These are phyloP conservation scores for Penicillium crustosum DNA, from an alignment of 2,329 filamentous ascomycete species.

Conservation along the genomic window DNA sequence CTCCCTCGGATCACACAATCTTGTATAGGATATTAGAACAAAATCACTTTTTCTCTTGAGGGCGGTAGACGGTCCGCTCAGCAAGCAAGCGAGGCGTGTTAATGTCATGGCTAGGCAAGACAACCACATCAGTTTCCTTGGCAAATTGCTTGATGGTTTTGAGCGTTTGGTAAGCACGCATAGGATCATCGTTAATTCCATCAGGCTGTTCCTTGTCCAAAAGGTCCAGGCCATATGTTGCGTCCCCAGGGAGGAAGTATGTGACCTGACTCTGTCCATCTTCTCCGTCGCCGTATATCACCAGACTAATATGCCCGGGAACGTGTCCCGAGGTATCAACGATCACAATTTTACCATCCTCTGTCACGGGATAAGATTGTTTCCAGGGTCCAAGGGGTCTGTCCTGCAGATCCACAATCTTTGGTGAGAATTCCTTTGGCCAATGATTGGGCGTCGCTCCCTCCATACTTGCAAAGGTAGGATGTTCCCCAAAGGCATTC, in stretches of 20 bases:
- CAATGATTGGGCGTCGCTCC: conserved; percentile 34
- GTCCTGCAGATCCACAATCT: conserved; percentile 28
- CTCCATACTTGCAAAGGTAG: conserved; percentile 27
- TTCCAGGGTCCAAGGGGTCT: conserved; percentile 31
- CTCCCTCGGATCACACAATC: not conserved
- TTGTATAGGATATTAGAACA: not conserved
- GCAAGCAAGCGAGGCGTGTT: conserved; percentile 15
- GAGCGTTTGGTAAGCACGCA: conserved; percentile 31
- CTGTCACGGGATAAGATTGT: conserved; percentile 30
- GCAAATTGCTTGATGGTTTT: conserved; percentile 35
- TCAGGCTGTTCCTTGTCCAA: conserved; percentile 36
- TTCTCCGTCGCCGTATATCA: conserved; percentile 24
- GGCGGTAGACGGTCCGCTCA: conserved; percentile 11
- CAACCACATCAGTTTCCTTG: conserved; percentile 18
- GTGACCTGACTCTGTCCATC: not conserved
- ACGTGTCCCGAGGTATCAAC: conserved; percentile 40
- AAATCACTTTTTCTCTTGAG: not conserved
- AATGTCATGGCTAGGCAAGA: conserved; percentile 17
- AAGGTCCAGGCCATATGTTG: conserved; percentile 32
- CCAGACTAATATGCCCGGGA: conserved; percentile 34
- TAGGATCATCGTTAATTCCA: conserved; percentile 33
- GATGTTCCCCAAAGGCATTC: conserved; percentile 31
- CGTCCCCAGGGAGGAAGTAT: conserved; percentile 18
- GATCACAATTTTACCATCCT: conserved; percentile 30
- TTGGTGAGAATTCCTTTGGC: conserved; percentile 33